Evolutionary conservation across 441 rosid genomes (phyloP), one percentile per base, ranked within the genome.

Genomic region (Syzygium syzygioides): DNA sequence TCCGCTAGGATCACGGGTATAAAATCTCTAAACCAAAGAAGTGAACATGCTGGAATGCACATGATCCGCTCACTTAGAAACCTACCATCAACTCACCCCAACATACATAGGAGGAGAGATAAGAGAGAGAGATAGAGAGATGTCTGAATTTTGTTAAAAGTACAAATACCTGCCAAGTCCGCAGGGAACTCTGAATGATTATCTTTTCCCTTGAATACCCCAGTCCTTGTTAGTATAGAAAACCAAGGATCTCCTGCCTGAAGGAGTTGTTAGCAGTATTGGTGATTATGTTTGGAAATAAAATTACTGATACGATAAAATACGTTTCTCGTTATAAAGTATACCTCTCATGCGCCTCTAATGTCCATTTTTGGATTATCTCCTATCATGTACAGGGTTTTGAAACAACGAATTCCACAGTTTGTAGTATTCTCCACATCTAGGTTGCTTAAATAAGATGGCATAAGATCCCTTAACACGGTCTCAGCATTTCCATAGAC

Each of bases 161-260:
- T 18, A 34, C 45, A 86, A 66, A 86, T 56, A 76, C 93, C 8
- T 89, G 94, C 97, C 95, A 95, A 79, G 95, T 95, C 97, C 5
- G 97, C 97, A 1, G 95, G 95, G 91, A 95, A 94, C 71, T 93
- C 93, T 0, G 91, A 3, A 88, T 93, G 93, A 88, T 96, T 97
- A 86, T 88, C 91, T 90, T 92, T 91, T 88, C 97, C 98, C 92
- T 92, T 94, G 92, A 97, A 97, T 85, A 96, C 97, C 52, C 99
- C 97, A 3, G 97, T 97, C 93, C 97, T 95, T 4, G 98, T 97
- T 93, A 97, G 91, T 87, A 96, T 96, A 62, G 99, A 95, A 93
- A 97, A 95, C 98, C 99, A 96, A 17, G 95, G 98, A 85, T 86
- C 91, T 87, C 98, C 98, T 8, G 97, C 97, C 98, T 96, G 94